These are phyloP conservation scores for Alternaria gaisen DNA, from an alignment of 2,329 filamentous ascomycete genomes.

Conservation along the genomic window DNA sequence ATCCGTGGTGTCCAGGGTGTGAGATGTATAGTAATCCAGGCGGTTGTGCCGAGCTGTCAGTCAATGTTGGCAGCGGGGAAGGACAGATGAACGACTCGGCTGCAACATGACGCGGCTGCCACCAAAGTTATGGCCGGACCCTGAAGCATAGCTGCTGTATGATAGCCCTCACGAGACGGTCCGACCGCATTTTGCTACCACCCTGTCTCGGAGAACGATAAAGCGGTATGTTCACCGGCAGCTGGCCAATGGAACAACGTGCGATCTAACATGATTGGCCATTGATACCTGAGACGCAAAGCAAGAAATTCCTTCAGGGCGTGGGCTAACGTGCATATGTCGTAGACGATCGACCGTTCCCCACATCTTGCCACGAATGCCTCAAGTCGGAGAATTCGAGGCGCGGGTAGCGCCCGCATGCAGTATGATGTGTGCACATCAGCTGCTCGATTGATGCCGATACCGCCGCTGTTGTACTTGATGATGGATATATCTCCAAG, in stretches of 20 bases:
- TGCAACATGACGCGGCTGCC: constrained; percentile 12
- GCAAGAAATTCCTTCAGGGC: constrained; percentile 11
- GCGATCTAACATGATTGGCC: constrained; percentile 5
- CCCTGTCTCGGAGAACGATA: constrained; percentile 8
- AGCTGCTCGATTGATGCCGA: neutral
- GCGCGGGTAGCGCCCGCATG: neutral
- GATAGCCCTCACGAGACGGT: constrained; percentile 10
- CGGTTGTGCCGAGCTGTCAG: constrained; percentile 5
- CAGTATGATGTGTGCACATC: neutral
- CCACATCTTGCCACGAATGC: constrained; percentile 2
- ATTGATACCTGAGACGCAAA: neutral
- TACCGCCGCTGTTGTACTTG: neutral
- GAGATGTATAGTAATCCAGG: neutral
- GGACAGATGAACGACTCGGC: neutral
- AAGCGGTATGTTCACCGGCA: constrained; percentile 15
- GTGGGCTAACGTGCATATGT: constrained; percentile 10
- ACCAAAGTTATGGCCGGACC: constrained; percentile 8
- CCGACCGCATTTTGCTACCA: constrained; percentile 16
- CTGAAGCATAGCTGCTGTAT: constrained; percentile 9
- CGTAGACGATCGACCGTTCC: constrained; percentile 13
- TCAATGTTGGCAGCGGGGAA: neutral
- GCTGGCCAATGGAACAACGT: constrained; percentile 7
- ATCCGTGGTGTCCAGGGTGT: neutral
- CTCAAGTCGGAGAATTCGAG: constrained; percentile 6
- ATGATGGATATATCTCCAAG: neutral